Conservation (phyloP, 495 filamentous ascomycete species). For the Xylaria venustula region DNA sequence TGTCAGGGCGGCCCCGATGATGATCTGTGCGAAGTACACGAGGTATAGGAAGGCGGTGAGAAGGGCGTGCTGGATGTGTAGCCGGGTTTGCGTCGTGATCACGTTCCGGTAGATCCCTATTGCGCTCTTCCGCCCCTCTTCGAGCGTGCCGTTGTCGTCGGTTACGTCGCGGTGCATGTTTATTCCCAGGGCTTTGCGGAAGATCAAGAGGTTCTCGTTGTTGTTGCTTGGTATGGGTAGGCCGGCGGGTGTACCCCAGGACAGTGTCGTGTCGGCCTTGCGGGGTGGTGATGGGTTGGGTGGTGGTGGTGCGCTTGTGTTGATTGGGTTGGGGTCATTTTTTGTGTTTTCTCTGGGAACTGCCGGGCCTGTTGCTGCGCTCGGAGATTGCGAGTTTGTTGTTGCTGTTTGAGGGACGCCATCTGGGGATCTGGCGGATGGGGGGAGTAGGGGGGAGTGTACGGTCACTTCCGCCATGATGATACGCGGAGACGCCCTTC, state of each 20-base stretch:
- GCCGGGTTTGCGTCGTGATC: slow-evolving; percentile 28
- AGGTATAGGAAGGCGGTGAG: slow-evolving; percentile 36
- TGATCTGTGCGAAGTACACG: slow-evolving; percentile 41
- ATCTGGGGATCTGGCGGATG: neutral
- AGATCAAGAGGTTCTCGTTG: slow-evolving; percentile 46
- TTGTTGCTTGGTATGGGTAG: slow-evolving; percentile 38
- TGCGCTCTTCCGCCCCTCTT: slow-evolving; percentile 38
- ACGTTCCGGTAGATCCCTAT: slow-evolving; percentile 38
- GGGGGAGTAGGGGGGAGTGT: neutral
- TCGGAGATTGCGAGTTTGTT: neutral
- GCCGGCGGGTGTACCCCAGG: slow-evolving; percentile 42
- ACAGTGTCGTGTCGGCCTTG: slow-evolving; percentile 21
- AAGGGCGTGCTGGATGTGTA: slow-evolving; percentile 22
- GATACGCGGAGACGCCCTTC: too few species aligned
- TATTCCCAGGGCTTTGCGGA: slow-evolving; percentile 43
- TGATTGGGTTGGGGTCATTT: too few species aligned
- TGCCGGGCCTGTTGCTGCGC: slow-evolving; percentile 1
- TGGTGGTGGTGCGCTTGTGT: too few species aligned
- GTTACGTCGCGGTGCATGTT: slow-evolving; percentile 24
- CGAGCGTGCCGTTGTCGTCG: slow-evolving; percentile 31
- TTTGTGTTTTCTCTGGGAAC: slow-evolving; percentile 11
- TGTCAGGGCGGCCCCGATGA: slow-evolving; percentile 47
- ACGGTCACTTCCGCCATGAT: too few species aligned
- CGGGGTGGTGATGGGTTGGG: neutral
- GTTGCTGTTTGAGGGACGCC: neutral